Conservation (phyloP, 176 grass and related monocot genomes). For the Triticum turgidum region DNA sequence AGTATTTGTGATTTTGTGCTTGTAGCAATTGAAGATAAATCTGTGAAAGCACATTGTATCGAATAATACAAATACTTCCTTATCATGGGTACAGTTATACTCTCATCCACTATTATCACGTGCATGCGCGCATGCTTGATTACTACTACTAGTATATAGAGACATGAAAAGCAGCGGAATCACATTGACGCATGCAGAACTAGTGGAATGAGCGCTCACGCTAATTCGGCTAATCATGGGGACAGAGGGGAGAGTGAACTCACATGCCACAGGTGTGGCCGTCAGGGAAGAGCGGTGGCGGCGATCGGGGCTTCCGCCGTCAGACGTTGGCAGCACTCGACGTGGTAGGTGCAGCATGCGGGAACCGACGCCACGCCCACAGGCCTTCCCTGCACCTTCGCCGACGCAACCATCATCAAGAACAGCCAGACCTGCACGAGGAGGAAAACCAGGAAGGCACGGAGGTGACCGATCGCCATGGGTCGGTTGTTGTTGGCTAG, state of each 20-base stretch:
- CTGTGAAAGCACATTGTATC: too few species aligned
- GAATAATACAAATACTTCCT: too few species aligned
- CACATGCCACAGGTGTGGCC: too few species aligned
- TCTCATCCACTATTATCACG: too few species aligned
- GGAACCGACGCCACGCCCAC: background rate
- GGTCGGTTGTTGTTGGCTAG: background rate
- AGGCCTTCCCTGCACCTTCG: conserved; percentile 20
- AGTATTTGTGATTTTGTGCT: too few species aligned
- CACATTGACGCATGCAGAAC: too few species aligned
- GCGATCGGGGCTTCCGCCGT: background rate
- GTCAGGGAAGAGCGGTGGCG: background rate
- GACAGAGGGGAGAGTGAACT: background rate
- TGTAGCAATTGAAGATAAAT: too few species aligned
- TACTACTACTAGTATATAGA: too few species aligned
- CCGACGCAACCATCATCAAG: conserved; percentile 11
- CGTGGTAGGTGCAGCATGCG: background rate
- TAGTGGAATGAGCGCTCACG: background rate
- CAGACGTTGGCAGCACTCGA: conserved; percentile 14
- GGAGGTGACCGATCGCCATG: background rate
- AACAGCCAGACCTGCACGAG: conserved; percentile 11
- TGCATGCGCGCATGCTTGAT: too few species aligned
- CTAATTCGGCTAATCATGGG: background rate
- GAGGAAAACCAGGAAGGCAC: conserved; percentile 4
- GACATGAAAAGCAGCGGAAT: too few species aligned
- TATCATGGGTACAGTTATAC: too few species aligned